Conservation (phyloP, 768 basidiomycete species). For the Peribolospora baueri region DNA sequence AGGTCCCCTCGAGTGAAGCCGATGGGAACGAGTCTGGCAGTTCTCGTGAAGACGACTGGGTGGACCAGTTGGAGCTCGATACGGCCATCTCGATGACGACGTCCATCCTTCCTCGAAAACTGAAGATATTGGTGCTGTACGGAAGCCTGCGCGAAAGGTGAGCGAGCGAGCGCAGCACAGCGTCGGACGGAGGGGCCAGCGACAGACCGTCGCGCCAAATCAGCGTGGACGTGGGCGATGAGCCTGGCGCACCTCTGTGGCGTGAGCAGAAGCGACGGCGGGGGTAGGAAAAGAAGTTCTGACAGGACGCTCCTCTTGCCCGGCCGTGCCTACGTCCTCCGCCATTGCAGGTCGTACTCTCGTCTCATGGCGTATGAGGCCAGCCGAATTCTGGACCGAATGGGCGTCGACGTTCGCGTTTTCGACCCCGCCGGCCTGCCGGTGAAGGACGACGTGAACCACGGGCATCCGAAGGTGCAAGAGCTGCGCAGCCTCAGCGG, state of each 20-base stretch:
- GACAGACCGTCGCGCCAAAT: background rate
- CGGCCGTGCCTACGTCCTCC: background rate
- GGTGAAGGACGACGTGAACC: conserved; percentile 13
- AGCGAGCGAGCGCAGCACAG: background rate
- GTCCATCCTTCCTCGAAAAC: background rate
- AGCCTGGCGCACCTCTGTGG: background rate
- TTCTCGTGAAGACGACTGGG: conserved; percentile 13
- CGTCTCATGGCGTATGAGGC: conserved; percentile 18
- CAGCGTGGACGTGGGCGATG: too few species aligned
- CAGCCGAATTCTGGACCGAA: conserved; percentile 13
- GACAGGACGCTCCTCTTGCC: too few species aligned
- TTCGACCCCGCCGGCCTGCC: conserved; percentile 16
- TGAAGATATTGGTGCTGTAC: conserved; percentile 18
- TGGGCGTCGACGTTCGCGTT: conserved; percentile 17
- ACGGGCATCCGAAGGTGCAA: conserved; percentile 14
- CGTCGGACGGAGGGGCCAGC: background rate
- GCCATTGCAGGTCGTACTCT: conserved; percentile 17
- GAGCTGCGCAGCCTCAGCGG: conserved; percentile 14
- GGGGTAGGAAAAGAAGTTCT: too few species aligned
- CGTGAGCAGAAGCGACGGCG: background rate
- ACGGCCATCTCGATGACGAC: conserved; percentile 8
- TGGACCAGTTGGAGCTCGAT: conserved; percentile 13
- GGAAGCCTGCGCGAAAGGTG: conserved; percentile 17
- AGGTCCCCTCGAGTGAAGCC: too few species aligned
- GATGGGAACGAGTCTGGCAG: too few species aligned